Conservation (phyloP, 257 asterid genomes). For the Voacanga thouarsii region DNA sequence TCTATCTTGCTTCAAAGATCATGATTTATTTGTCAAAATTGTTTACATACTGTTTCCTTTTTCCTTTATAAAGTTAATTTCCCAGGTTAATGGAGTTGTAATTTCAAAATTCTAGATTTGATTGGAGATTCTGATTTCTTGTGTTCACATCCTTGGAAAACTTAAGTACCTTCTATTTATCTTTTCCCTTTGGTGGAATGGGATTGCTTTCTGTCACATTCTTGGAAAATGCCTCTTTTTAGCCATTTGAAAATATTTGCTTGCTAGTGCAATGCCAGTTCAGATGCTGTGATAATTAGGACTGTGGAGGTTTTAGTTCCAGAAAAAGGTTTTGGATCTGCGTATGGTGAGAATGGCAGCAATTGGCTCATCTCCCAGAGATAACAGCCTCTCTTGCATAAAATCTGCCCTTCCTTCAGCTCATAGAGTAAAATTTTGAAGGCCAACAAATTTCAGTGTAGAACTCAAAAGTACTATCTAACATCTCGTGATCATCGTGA, state of each 20-base stretch:
- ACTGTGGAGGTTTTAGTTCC: conserved; percentile 34
- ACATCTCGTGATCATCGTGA: background rate
- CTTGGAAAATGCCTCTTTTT: background rate
- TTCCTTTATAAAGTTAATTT: background rate
- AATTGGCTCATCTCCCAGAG: conserved; percentile 49
- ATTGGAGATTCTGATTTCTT: background rate
- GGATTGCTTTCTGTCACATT: background rate
- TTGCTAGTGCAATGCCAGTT: conserved; percentile 16
- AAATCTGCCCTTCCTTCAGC: background rate
- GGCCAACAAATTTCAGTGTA: background rate
- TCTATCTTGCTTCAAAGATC: background rate
- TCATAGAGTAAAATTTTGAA: conserved; percentile 2
- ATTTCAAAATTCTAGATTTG: background rate
- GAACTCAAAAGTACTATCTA: background rate
- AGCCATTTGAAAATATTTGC: conserved; percentile 1
- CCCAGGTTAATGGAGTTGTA: background rate
- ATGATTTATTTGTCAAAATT: background rate
- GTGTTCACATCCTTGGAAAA: background rate
- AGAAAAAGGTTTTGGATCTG: conserved; percentile 27
- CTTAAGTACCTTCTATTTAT: background rate
- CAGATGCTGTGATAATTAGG: conserved; percentile 19
- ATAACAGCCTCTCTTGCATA: conserved; percentile 19
- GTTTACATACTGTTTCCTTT: background rate
- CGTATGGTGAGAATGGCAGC: conserved; percentile 50
- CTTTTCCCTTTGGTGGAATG: background rate